Evolutionary conservation across 805 yeast genomes (phyloP).

Genomic region (Blastobotrys robertii): DNA sequence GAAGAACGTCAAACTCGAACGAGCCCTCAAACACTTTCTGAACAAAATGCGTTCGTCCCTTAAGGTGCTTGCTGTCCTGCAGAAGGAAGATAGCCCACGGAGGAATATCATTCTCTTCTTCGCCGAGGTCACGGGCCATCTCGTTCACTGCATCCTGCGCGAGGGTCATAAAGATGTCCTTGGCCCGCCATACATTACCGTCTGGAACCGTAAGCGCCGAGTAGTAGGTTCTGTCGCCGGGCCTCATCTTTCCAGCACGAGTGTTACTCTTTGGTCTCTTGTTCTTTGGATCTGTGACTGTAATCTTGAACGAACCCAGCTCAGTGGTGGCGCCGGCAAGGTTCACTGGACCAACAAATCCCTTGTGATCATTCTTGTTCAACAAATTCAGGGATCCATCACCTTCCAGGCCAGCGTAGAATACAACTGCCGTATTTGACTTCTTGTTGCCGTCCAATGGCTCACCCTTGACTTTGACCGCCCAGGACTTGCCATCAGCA

Average conservation of each 20-base stretch:
- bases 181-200: conserved; percentile 66
- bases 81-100: conserved; percentile 38
- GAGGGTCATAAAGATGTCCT: conserved; percentile 61
- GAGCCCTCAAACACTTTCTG: conserved; percentile 68
- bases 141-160: conserved; percentile 58
- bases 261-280: conserved; percentile 29
- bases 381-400: conserved; percentile 30
- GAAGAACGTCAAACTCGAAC: conserved; percentile 66
- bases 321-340: conserved; percentile 49
- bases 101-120: conserved; percentile 29
- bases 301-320: conserved; percentile 56
- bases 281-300: conserved; percentile 42
- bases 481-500: conserved; percentile 65
- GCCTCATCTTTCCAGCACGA: conserved; percentile 14
- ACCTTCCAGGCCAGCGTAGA: conserved; percentile 73
- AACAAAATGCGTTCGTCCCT: conserved; percentile 69
- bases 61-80: conserved; percentile 48
- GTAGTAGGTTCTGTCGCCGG: conserved; percentile 45
- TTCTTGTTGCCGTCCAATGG: conserved; percentile 39
- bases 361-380: conserved; percentile 18
- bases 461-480: conserved; percentile 53
- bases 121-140: conserved; percentile 29
- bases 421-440: conserved; percentile 51
- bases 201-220: conserved; percentile 61
- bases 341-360: conserved; percentile 25